These are phyloP conservation scores for Ramalina peruviana DNA, from an alignment of 495 filamentous ascomycete species.

Conservation along the genomic window DNA sequence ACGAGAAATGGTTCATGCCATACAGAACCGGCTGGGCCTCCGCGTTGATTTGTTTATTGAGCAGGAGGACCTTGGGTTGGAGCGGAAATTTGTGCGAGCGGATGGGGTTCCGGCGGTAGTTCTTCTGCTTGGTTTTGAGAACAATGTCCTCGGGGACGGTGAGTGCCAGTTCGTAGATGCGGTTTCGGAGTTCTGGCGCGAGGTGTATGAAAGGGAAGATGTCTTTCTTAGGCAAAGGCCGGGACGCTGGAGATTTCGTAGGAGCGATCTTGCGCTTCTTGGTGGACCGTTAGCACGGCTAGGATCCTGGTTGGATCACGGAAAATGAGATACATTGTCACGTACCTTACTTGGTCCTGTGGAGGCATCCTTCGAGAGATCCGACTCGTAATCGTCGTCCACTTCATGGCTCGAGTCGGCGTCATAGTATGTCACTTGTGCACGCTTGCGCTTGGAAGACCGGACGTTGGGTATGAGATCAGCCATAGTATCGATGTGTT, in stretches of 20 bases:
- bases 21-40: constrained; percentile 9
- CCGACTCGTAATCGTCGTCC: not conserved
- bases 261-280: too few relatives aligned
- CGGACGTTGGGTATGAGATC: not conserved
- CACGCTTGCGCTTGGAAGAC: constrained; percentile 5
- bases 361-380: too few relatives aligned
- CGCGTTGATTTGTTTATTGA: not conserved
- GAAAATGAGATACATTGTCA: not conserved
- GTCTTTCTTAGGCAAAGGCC: not conserved
- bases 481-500: not conserved
- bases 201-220: not conserved
- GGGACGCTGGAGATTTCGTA: not conserved
- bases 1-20: not conserved
- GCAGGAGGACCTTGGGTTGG: not conserved
- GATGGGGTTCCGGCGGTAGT: not conserved
- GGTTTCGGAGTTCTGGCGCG: not conserved
- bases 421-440: not conserved
- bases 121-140: not conserved
- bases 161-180: not conserved
- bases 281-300: too few relatives aligned
- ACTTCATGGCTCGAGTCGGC: not conserved
- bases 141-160: not conserved
- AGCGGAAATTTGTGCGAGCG: not conserved
- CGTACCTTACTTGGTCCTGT: not conserved
- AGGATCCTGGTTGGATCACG: not conserved